Base-by-base conservation (phyloP, 139 green algal genomes). In the Chlamydomonas eustigma region DNA sequence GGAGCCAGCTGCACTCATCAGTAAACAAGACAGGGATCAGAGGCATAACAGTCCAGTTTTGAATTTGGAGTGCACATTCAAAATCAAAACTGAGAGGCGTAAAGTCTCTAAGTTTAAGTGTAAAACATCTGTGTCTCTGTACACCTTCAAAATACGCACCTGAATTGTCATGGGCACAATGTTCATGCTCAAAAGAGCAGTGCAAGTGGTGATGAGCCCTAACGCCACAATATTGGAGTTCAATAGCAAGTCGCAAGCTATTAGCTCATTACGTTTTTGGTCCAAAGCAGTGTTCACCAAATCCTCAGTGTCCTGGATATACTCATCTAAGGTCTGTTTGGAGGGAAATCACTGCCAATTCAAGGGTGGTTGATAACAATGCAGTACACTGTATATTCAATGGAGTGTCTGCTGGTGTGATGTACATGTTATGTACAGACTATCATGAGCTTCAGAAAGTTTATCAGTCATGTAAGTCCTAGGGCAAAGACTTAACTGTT, bases 221-320 rank as follows among this genome's bases (percentile, higher is more conserved):
- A 75, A 38, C 12, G 68, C 37, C 3, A 75, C 37, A 31, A 34
- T 75, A 38, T 75, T 58, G 6, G 68, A 58, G 4, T 6, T 58
- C 22, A 63, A 28, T 4, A 75, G 37, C 8, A 63, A 4, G 68
- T 58, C 37, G 35, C 12, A 28, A 25, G 81, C 58, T 44, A 94
- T 92, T 3, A 94, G 88, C 83, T 83, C 83, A 82, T 96, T 96
- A 33, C 91, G 86, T 67, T 97, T 90, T 58, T 88, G 90, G 78
- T 97, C 93, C 65, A 95, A 85, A 81, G 93, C 78, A 71, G 96
- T 97, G 77, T 94, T 93, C 64, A 97, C 89, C 72, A 94, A 94
- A 76, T 98, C 93, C 88, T 97, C 91, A 44, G 92, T 94, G 85
- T 97, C 91, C 70, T 96, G 88, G 73, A 97, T 93, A 79, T 95